phyloP scores from a whole-genome alignment of 495 filamentous ascomycete genomes.

The Cercophora samala region DNA sequence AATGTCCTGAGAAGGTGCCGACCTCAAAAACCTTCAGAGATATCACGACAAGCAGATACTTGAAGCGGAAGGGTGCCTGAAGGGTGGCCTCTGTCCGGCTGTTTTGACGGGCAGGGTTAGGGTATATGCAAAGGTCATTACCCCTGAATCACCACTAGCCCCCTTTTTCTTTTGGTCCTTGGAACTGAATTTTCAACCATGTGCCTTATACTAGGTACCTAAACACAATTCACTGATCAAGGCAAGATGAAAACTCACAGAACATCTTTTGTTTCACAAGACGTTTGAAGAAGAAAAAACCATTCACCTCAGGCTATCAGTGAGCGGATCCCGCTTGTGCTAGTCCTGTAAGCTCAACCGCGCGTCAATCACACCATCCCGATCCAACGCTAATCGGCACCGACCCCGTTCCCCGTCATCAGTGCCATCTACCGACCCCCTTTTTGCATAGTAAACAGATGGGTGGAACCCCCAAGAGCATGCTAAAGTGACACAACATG shows the following conservation, averaged over 20 bases:
- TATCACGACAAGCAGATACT: no score
- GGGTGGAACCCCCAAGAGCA: slow-evolving; percentile 11
- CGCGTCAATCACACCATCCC: slow-evolving; percentile 11
- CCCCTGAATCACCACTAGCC: not conserved
- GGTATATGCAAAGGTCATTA: not conserved
- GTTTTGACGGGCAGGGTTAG: not conserved
- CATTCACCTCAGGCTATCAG: not conserved
- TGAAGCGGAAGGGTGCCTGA: no score
- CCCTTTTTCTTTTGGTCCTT: not conserved
- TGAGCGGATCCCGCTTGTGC: not conserved
- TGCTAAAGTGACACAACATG: slow-evolving; percentile 7
- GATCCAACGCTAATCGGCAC: not conserved
- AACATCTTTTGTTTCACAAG: not conserved
- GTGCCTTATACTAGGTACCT: no score
- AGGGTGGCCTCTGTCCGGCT: not conserved
- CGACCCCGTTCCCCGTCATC: not conserved
- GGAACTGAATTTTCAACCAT: not conserved
- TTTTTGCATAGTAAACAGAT: not conserved
- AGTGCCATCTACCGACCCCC: not conserved
- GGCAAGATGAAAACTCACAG: not conserved
- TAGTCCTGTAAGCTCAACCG: not conserved
- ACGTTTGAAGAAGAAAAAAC: no score
- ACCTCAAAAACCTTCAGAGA: no score
- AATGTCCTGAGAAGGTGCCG: not conserved
- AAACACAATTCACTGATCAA: no score